Percentiles rank a stretch among this genome's conserved stretches.
Conservation (phyloP, 306 rosid genomes). For the Casuarina equisetifolia region DNA sequence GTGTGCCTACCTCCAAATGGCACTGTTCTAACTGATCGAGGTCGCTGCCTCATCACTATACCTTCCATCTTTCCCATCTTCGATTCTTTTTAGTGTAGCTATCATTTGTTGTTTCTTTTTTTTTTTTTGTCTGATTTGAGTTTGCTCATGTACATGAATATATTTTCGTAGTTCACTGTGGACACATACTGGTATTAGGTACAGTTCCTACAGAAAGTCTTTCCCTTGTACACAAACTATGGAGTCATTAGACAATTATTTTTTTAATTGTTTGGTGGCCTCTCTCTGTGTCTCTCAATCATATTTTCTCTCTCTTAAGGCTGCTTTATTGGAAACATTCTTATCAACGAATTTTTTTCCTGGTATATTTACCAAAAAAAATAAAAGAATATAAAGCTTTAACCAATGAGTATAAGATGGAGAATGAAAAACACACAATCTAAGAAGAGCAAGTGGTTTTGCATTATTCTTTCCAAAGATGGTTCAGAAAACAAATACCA, state of each 20-base stretch:
- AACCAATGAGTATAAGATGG: too few species aligned
- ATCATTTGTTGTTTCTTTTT: not conserved
- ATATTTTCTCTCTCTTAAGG: too few species aligned
- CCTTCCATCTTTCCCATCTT: not conserved
- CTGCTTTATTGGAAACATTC: too few species aligned
- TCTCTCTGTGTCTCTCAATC: not conserved
- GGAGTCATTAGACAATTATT: not conserved
- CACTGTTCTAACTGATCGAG: slow-evolving; percentile 38
- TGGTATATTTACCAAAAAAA: too few species aligned
- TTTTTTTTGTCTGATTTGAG: not conserved
- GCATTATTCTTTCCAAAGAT: too few species aligned
- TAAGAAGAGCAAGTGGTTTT: too few species aligned
- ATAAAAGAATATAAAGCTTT: too few species aligned
- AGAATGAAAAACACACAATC: too few species aligned
- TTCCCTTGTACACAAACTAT: not conserved
- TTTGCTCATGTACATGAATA: slow-evolving; percentile 9
- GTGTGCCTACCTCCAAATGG: slow-evolving; percentile 78
- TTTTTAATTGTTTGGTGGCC: not conserved
- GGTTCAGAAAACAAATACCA: too few species aligned
- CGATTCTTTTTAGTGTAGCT: not conserved
- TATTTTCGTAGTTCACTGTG: slow-evolving; percentile 7
- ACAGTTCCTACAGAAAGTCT: not conserved
- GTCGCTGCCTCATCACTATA: not conserved
- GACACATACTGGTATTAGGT: not conserved
- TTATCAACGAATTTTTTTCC: too few species aligned